Percentiles rank a stretch among this genome's conserved stretches.
These are phyloP conservation scores for Saccharomycopsis vini DNA, from an alignment of 805 yeast species.

Conservation along the genomic window DNA sequence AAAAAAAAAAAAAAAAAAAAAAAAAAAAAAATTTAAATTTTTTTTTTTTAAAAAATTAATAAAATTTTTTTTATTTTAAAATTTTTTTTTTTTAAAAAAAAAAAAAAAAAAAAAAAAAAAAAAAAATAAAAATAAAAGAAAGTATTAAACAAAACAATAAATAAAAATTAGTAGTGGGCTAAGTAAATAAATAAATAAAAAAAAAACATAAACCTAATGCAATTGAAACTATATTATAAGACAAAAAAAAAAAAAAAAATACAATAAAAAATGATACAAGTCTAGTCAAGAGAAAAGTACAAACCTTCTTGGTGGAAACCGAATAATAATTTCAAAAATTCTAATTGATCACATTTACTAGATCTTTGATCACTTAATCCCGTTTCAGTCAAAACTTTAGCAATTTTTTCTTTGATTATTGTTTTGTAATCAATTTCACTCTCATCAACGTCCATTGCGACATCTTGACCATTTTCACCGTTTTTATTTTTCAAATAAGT, in stretches of 20 bases:
- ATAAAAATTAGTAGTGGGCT: too few relatives aligned
- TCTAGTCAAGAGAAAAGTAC: conserved; percentile 46
- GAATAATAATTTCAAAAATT: conserved; percentile 73
- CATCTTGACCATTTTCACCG: conserved; percentile 26
- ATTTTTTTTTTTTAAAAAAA: too few relatives aligned
- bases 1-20: too few relatives aligned
- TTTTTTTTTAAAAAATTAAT: too few relatives aligned
- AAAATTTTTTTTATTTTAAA: too few relatives aligned
- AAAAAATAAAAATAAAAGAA: too few relatives aligned
- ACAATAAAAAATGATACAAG: not conserved
- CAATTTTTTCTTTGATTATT: conserved; percentile 60
- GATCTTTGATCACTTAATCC: conserved; percentile 81
- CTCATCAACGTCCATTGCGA: conserved; percentile 31
- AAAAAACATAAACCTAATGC: too few relatives aligned
- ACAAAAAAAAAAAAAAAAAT: not conserved
- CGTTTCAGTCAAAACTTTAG: conserved; percentile 66
- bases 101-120: too few relatives aligned
- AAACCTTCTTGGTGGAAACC: conserved; percentile 97
- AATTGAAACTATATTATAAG: too few relatives aligned
- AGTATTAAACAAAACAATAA: not conserved
- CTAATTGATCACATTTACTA: conserved; percentile 91
- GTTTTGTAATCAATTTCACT: conserved; percentile 25
- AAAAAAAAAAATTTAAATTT: too few relatives aligned
- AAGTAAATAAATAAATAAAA: too few relatives aligned
- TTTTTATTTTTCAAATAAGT: conserved; percentile 54